Evolutionary conservation across 441 rosid genomes (phyloP), one percentile per base, ranked within the genome.

Genomic region (Jatropha podagrica): DNA sequence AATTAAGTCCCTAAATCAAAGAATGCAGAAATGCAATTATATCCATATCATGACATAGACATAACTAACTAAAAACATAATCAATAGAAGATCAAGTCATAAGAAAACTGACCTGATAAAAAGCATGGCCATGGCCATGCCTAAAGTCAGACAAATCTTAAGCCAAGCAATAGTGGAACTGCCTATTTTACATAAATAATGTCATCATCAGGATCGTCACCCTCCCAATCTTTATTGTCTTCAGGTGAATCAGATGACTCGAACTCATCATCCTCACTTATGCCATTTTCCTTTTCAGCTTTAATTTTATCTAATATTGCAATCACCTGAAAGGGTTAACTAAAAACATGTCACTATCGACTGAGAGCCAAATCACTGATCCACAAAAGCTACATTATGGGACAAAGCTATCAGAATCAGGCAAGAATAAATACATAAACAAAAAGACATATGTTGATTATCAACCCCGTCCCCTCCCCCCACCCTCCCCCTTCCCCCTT

Each of bases 271-370:
- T 82, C 77, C 73, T 38, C 76, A 73, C 65, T 77, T 38, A 68
- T 77, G 67, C 65, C 58, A 8, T 15, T 75, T 69, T 86, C 79
- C 80, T 89, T 85, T 82, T 88, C 95, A 38, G 84, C 89, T 88
- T 92, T 92, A 72, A 94, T 77, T 76, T 62, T 90, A 78, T 92
- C 98, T 74, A 94, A 84, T 78, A 94, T 89, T 6, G 92, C 94
- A 68, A 94, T 88, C 17, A 92, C 98, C 98, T 92, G 88, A 84
- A 82, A 74, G 51, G 68, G 51, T 54, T 41, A 46, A 69, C 55
- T 12, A 32, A 32, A 38, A 74, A 64, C 41, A 54, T 10, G 62
- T 74, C 70, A 74, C 75, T 68, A 52, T 74, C 70, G 65, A 64
- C n/a, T 51, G 51, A 59, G 42, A 26, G 49, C 60, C 17, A 32